Base-by-base conservation (phyloP, 305 asterid genomes). In the Coffea humblotiana region DNA sequence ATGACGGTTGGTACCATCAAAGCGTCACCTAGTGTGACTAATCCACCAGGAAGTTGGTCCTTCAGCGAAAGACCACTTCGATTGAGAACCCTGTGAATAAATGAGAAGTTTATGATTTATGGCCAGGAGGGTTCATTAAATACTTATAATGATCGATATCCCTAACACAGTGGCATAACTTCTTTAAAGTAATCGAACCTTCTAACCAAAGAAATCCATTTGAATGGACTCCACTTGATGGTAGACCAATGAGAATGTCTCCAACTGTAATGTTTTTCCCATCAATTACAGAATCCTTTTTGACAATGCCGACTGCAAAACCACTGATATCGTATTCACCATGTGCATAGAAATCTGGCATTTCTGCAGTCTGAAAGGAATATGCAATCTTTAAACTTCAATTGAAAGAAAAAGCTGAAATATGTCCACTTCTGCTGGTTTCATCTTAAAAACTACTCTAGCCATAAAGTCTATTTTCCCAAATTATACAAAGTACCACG, bases 301-400 rank as follows among this genome's bases (percentile, higher is more conserved):
- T 85, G 10, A 95, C 97, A 18, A 90, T 87, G 76, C 99, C 98
- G 12, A 95, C 97, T 21, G 99, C 97, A 82, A 92, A 95, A 78
- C 98, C 99, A 76, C 99, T 95, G 65, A 95, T 87, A 84, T 95
- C 99, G 82, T 93, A 95, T 81, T 95, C 99, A 45, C 99, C 97
- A 56, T 90, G 93, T 18, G 96, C 93, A 80, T 95, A 95, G 78
- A 95, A 93, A 77, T 86, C 97, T 66, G 99, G 99, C 99, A 95
- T 95, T 89, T 95, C 99, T 63, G 99, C 99, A 47, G 98, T 95
- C 99, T 95, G 90, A 80, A 87, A 87, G 37, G 65, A 27, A 81
- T 35, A 47, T 37, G 10, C 11, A 61, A 32, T 40, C 16, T 14
- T 15, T 60, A 56, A 63, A 27, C 64, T 76, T 40, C 74, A 66